A percentile compares a stretch with the other conserved stretches of the same genome.
Evolutionary conservation across 1,139 yeast genomes (phyloP).

Genomic region (Arxiozyma telluris): DNA sequence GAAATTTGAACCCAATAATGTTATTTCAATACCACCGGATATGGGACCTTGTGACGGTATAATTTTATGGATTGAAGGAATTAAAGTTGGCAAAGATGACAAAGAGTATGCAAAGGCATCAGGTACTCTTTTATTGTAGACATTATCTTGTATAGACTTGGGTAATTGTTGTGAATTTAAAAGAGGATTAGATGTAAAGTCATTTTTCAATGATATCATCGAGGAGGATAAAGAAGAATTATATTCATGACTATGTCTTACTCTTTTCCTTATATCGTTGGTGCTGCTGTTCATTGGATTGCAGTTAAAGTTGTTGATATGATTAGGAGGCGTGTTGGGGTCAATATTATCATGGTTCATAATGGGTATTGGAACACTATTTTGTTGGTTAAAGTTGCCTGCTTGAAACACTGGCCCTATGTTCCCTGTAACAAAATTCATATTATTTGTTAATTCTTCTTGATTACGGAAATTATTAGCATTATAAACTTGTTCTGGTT

Average conservation of each 20-base stretch:
- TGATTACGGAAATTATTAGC: neutral
- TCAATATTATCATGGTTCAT: neutral
- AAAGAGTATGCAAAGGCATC: neutral
- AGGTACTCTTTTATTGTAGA: neutral
- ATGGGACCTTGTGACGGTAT: constrained; percentile 94
- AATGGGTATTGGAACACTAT: neutral
- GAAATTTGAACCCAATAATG: constrained; percentile 80
- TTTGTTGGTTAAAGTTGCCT: neutral
- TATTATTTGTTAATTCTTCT: neutral
- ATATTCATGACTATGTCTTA: neutral
- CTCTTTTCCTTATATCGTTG: neutral
- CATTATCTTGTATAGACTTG: neutral
- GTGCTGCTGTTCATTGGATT: neutral
- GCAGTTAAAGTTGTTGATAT: neutral
- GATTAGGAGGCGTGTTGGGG: neutral
- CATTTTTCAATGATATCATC: neutral
- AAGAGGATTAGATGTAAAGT: neutral
- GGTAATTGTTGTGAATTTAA: neutral
- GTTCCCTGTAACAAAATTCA: neutral
- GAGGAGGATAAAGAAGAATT: neutral
- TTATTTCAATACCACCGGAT: constrained; percentile 94
- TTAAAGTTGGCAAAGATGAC: constrained; percentile 4
- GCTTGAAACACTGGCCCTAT: neutral
- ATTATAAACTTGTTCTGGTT: neutral
- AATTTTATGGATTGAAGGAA: constrained; percentile 66